Base-by-base conservation (phyloP, 163 green algal genomes). In the Scenedesmus sp. region DNA sequence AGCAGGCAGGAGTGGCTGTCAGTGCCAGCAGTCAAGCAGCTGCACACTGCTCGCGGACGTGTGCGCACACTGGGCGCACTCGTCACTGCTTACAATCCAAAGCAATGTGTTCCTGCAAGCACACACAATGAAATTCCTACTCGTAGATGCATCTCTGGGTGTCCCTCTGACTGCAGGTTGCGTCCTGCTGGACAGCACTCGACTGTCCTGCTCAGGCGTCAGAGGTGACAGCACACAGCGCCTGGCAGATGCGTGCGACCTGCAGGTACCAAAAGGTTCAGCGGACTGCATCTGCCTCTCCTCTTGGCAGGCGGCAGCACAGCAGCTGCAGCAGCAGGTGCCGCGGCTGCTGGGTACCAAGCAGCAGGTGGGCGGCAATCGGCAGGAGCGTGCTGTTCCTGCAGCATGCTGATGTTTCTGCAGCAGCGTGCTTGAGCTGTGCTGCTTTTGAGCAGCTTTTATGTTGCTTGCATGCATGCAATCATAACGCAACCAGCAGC, bases 321-420 rank as follows among this genome's bases (percentile, higher is more conserved):
- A 52, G 67, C 67, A 79, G 82, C 56, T 88, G 82, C 82, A 66
- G 55, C n/a, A 64, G 55, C 82, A 88, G 60, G 56, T 13, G 26
- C 26, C 26, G 26, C 26, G 26, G 26, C 26, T 26, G 10, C 67
- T 79, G 67, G 67, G 67, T 52, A 79, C 23, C 2, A 79, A 79
- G 67, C 67, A 79, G 16, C 67, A 79, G 67, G 67, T 79, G 67
- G 20, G 67, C 16, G 15, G 15, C 26, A 26, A n/a, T 13, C 26
- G 26, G 26, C 26, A 26, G 26, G 26, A 26, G 26, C 26, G 26
- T 26, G 26, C 66, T 26, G 66, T 70, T 70, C 10, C 1, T 76
- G 16, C 66, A 34, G 66, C 66, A 26, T 26, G 16, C 16, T 26
- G 15, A 34, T 26, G 26, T 26, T 26, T 26, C 26, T 26, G 26